Base-by-base conservation (phyloP, 345 rosid genomes). In the Streptanthus diversifolius region DNA sequence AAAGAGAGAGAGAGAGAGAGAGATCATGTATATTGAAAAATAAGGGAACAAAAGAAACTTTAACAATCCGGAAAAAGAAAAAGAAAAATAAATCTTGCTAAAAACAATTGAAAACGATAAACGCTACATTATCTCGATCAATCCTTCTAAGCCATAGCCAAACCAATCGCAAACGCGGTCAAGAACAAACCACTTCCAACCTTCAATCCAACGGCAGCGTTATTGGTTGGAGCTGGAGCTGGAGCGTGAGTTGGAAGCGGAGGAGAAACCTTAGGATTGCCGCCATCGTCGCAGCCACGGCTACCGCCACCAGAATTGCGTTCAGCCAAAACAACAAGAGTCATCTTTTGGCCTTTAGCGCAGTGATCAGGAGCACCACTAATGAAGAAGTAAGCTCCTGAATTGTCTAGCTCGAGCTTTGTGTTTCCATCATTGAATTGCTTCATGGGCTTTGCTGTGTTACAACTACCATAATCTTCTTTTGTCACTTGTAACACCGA, bases 341-440 rank as follows among this genome's bases (percentile, higher is more conserved):
- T 24, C 0, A 88, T 53, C 79, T 85, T 89, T 73, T 85, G 49
- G 8, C 91, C 90, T 3, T 83, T 84, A 55, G 40, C 68, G 53
- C 91, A 85, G 39, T 72, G 78, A 0, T 83, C 85, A 9, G 74
- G 45, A 19, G 81, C 81, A 41, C 95, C 95, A 48, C 88, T 89
- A 15, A 89, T 85, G 82, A 87, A 89, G 79, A 71, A 87, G 48
- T 70, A 74, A 5, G 85, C 60, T 3, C 91, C 95, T 2, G 85
- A 69, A 7, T 53, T 63, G 10, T 78, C 80, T 19, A 89, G 54
- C 45, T 73, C 57, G 18, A 85, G 49, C 76, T 73, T 80, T n/a
- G 86, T 82, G 58, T 79, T 13, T 5, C 88, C 86, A 8, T 86
- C 85, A 5, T 73, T 79, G 74, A 74, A 70, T 19, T 68, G 64